Evolutionary conservation across 257 asterid species (phyloP), one percentile per base, ranked within the genome.

Genomic region (Agastache rugosa): DNA sequence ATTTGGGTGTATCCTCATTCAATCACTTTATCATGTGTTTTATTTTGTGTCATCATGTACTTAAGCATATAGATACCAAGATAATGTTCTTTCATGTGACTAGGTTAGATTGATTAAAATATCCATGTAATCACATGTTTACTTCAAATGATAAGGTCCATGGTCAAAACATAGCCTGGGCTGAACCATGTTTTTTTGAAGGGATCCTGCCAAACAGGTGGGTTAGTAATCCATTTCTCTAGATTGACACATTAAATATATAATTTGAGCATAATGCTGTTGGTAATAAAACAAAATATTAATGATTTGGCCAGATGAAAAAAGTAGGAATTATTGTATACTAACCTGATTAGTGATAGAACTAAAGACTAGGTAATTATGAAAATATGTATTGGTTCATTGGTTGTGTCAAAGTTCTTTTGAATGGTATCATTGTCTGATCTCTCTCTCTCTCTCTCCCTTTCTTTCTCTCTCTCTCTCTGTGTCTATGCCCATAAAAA

Each of bases 1-100:
- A 74, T 42, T 42, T 56, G 58, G 75, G 39, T 44, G 47, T 68
- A 64, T 34, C 44, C 58, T 63, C 51, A 65, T 45, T 39, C 37
- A 16, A 70, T 53, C 60, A 23, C 37, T 51, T 39, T 23, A 10
- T 39, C 63, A 35, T 12, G 22, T 61, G n/a, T 50, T 69, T 5
- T 16, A 29, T 31, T 34, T 39, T 10, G 17, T 23, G 58, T 15
- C 53, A 16, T 11, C 16, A 4, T 45, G 31, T 51, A 25, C 37
- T 29, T 56, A 11, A 50, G 15, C 68, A 35, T 37, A 69, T 77
- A 45, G 65, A 60, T 9, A 39, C 73, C 45, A 65, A 35, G 65
- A n/a, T 19, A 11, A 35, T 63, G 29, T 63, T 35, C 54, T 41
- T 11, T 64, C 35, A n/a, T 22, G 11, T 63, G 35, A 64, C 53